A percentile compares a stretch with the other conserved stretches of the same genome.
phyloP scores from a whole-genome alignment of 768 basidiomycete genomes.

The Lactarius vividus region DNA sequence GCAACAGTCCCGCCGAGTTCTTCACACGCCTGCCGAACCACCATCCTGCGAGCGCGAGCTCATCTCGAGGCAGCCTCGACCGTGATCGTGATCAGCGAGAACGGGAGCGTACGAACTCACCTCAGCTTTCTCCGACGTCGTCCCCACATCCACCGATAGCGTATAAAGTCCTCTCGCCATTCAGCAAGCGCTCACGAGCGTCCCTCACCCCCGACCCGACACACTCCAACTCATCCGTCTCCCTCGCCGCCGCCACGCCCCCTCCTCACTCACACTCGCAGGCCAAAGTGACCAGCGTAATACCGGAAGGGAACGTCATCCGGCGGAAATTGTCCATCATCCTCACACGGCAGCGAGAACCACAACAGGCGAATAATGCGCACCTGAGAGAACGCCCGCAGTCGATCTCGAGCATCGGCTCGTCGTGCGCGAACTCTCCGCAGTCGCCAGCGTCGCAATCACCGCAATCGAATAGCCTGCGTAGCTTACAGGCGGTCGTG shows the following conservation, averaged over 20 bases:
- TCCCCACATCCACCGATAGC: slow-evolving; percentile 27
- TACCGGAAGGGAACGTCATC: slow-evolving; percentile 19
- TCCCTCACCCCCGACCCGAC: slow-evolving; percentile 24
- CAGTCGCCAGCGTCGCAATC: slow-evolving; percentile 35
- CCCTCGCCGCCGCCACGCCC: slow-evolving; percentile 12
- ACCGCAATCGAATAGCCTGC: slow-evolving; percentile 51
- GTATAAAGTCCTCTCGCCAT: slow-evolving; percentile 32
- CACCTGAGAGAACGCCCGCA: slow-evolving; percentile 46
- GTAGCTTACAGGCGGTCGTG: slow-evolving; percentile 50
- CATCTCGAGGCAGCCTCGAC: slow-evolving; percentile 26
- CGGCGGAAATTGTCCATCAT: slow-evolving; percentile 39
- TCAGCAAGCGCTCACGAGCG: slow-evolving; percentile 22
- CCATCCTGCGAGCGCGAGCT: slow-evolving; percentile 7
- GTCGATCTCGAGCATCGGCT: slow-evolving; percentile 57
- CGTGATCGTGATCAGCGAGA: neutral
- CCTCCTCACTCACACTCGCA: neutral
- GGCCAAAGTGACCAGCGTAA: neutral
- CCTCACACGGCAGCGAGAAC: slow-evolving; percentile 34
- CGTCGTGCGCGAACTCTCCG: slow-evolving; percentile 32
- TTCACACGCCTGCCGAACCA: slow-evolving; percentile 49
- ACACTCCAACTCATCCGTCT: slow-evolving; percentile 25
- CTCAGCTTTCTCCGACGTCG: slow-evolving; percentile 1
- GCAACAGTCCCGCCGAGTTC: slow-evolving; percentile 50
- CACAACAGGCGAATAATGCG: slow-evolving; percentile 27
- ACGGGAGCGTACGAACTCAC: slow-evolving; percentile 10